phyloP scores from a whole-genome alignment of 176 grass and related monocot genomes.

The Rhynchospora breviuscula region DNA sequence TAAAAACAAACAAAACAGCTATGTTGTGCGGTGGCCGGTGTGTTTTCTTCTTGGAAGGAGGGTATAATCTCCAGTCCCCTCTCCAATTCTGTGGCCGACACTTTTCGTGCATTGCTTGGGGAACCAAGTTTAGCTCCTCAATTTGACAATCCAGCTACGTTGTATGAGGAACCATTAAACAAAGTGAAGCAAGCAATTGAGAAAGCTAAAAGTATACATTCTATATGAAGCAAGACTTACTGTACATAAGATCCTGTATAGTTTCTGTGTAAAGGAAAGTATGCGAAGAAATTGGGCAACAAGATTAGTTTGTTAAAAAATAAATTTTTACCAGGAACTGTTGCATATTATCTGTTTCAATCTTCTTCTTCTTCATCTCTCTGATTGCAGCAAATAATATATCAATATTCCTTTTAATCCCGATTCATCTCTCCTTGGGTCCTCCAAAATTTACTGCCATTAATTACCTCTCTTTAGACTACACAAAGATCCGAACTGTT shows the following conservation, averaged over 20 bases:
- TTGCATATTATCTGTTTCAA: neutral
- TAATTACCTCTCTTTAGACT: too few species aligned
- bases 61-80: conserved; percentile 85
- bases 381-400: too few species aligned
- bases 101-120: conserved; percentile 60
- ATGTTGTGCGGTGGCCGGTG: conserved; percentile 69
- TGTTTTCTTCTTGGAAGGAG: conserved; percentile 91
- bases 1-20: too few species aligned
- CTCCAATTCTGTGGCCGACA: conserved; percentile 72
- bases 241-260: neutral
- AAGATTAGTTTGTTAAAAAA: neutral
- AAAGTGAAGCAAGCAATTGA: conserved; percentile 60
- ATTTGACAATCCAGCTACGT: conserved; percentile 66
- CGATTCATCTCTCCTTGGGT: too few species aligned
- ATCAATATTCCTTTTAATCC: too few species aligned
- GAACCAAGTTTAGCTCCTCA: conserved; percentile 67
- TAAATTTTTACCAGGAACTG: neutral
- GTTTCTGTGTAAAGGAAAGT: neutral
- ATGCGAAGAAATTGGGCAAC: neutral
- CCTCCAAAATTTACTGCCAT: too few species aligned
- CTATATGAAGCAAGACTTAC: conserved; percentile 30
- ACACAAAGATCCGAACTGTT: too few species aligned
- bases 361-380: too few species aligned
- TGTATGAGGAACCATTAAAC: conserved; percentile 71
- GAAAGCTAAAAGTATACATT: conserved; percentile 64